These are phyloP conservation scores for Gastrodia elata DNA, from an alignment of 106 monocot genomes.

Conservation along the genomic window DNA sequence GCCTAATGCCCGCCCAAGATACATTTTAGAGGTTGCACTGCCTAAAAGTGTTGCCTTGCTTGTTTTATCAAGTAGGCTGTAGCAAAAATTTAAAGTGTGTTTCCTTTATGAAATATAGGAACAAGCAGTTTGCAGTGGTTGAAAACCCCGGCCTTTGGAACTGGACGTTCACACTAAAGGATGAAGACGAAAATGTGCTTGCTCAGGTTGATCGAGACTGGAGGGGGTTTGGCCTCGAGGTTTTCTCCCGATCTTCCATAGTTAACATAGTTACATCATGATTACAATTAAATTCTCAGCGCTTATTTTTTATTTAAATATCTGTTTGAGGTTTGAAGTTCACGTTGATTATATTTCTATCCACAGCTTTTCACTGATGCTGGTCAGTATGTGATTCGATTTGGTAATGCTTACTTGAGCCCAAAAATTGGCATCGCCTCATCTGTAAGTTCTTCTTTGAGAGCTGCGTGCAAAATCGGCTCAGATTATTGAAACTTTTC, in stretches of 20 bases:
- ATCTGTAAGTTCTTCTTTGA: constrained; percentile 21
- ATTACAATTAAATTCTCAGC: not conserved
- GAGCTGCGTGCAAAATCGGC: not conserved
- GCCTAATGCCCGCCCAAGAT: not conserved
- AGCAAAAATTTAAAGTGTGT: not conserved
- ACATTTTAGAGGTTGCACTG: not conserved
- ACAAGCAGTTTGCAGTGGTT: constrained; percentile 94
- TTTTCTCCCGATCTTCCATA: constrained; percentile 8
- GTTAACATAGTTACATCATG: not conserved
- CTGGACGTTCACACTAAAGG: constrained; percentile 95
- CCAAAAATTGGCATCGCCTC: constrained; percentile 16
- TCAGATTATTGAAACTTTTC: not conserved
- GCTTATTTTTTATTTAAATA: not conserved
- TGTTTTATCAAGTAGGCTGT: not conserved
- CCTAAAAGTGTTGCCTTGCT: not conserved
- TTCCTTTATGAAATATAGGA: constrained; percentile 26
- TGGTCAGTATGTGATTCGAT: constrained; percentile 94
- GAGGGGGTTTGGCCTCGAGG: constrained; percentile 98
- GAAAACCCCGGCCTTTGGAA: constrained; percentile 99
- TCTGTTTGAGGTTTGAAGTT: not conserved
- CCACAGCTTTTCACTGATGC: constrained; percentile 97
- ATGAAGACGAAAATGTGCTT: constrained; percentile 80
- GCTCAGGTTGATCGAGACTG: constrained; percentile 95
- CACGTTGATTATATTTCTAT: constrained; percentile 1
- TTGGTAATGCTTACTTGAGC: constrained; percentile 39